Conservation (phyloP, 2,329 filamentous ascomycete species). For the Cladosporium sphaerospermum region DNA sequence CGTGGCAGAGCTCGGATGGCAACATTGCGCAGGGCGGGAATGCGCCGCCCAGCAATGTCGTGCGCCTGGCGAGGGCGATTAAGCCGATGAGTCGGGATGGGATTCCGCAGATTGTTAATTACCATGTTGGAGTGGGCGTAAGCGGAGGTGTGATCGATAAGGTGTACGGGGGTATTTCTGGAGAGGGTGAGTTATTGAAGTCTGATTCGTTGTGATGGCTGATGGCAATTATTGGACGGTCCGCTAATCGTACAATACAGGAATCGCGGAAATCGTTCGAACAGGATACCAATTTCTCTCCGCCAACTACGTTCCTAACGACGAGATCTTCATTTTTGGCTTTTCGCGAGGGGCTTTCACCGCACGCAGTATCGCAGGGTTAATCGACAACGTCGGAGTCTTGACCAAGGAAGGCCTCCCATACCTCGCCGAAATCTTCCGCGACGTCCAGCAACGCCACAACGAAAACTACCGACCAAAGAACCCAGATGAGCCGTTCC, state of each 20-base stretch:
- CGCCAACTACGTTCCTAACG: slow-evolving; percentile 49
- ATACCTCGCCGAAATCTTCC: slow-evolving; percentile 41
- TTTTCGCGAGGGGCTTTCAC: slow-evolving; percentile 45
- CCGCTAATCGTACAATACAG: slow-evolving; percentile 15
- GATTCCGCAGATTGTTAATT: slow-evolving; percentile 46
- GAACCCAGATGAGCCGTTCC: slow-evolving; percentile 41
- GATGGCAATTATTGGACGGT: not conserved
- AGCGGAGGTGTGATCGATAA: slow-evolving; percentile 39
- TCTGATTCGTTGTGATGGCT: not conserved
- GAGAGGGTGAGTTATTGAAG: slow-evolving; percentile 25
- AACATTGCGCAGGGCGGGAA: slow-evolving; percentile 39
- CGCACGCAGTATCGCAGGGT: slow-evolving; percentile 39
- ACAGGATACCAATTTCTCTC: slow-evolving; percentile 46
- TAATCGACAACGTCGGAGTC: slow-evolving; percentile 42
- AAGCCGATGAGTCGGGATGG: slow-evolving; percentile 42
- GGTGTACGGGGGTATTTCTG: slow-evolving; percentile 31
- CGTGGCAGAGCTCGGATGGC: slow-evolving; percentile 44
- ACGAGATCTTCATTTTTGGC: slow-evolving; percentile 45
- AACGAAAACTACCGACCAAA: slow-evolving; percentile 40
- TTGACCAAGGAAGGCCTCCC: slow-evolving; percentile 43
- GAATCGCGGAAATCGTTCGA: slow-evolving; percentile 42
- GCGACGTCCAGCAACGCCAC: slow-evolving; percentile 40
- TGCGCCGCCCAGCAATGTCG: slow-evolving; percentile 44
- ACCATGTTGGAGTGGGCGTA: slow-evolving; percentile 44
- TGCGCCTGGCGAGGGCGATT: slow-evolving; percentile 44